These are phyloP conservation scores for Rhizophagus clarus DNA, from an alignment of 192 early-diverging fungal genomes.

Conservation along the genomic window DNA sequence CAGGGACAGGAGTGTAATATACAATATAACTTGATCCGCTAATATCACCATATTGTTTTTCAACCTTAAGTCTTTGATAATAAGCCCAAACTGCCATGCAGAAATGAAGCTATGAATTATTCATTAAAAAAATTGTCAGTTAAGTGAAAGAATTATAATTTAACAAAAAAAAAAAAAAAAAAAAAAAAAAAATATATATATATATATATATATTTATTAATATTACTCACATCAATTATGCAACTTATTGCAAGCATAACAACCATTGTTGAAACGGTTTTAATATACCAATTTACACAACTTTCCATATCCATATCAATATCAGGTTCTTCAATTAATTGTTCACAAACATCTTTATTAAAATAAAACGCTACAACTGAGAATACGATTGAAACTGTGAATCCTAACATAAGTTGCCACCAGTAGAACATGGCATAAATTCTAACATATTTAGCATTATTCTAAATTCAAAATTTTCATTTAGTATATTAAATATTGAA, in stretches of 20 bases:
- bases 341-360: slow-evolving; percentile 33
- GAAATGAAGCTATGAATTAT: slow-evolving; percentile 27
- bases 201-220: background rate
- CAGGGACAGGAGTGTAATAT: slow-evolving; percentile 29
- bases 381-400: slow-evolving; percentile 29
- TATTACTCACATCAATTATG: slow-evolving; percentile 22
- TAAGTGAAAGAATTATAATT: background rate
- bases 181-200: no score
- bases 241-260: slow-evolving; percentile 24
- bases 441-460: slow-evolving; percentile 32
- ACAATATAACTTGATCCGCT: background rate
- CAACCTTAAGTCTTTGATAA: slow-evolving; percentile 25
- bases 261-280: slow-evolving; percentile 9
- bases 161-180: background rate
- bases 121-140: background rate
- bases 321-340: slow-evolving; percentile 24
- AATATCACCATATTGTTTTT: slow-evolving; percentile 11
- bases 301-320: slow-evolving; percentile 18
- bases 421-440: slow-evolving; percentile 33
- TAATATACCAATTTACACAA: slow-evolving; percentile 25
- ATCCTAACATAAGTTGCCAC: slow-evolving; percentile 30
- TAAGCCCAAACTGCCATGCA: slow-evolving; percentile 34
- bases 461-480: slow-evolving; percentile 7
- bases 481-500: background rate
- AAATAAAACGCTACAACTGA: slow-evolving; percentile 29